Evolutionary conservation across 192 early-diverging fungal species (phyloP).

Genomic region (Podila clonocystis): DNA sequence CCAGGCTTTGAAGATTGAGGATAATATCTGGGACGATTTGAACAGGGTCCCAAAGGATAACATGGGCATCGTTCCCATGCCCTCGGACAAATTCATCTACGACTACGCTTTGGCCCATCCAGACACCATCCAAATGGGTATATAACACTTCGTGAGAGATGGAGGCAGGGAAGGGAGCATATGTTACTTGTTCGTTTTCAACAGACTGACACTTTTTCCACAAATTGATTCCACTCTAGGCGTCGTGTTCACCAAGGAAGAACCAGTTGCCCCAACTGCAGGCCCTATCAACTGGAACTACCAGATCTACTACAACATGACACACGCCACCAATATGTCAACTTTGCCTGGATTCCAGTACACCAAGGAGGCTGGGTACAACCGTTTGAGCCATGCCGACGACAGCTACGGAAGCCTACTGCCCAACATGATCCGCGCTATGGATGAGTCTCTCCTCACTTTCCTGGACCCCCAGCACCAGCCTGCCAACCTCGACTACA

Average conservation of each 20-base stretch:
- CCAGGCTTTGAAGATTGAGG: constrained; percentile 14
- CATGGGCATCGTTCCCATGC: constrained; percentile 66
- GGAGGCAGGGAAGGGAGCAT: no score
- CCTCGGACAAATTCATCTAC: constrained; percentile 69
- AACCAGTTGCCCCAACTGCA: background rate
- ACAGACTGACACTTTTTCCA: background rate
- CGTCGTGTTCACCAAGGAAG: constrained; percentile 36
- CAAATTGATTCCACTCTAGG: constrained; percentile 5
- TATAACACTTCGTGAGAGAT: background rate
- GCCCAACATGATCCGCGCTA: constrained; percentile 37
- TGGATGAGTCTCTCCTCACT: constrained; percentile 40
- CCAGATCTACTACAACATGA: constrained; percentile 78
- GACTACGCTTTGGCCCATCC: constrained; percentile 70
- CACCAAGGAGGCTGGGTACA: constrained; percentile 27
- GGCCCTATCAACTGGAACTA: constrained; percentile 67
- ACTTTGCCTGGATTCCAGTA: constrained; percentile 58
- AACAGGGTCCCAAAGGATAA: constrained; percentile 29
- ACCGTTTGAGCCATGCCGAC: constrained; percentile 1
- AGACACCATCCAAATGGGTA: constrained; percentile 74
- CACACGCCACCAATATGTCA: constrained; percentile 64
- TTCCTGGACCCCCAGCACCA: constrained; percentile 31
- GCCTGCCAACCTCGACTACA: constrained; percentile 38
- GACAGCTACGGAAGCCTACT: constrained; percentile 25
- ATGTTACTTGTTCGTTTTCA: background rate
- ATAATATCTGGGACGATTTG: constrained; percentile 28